These are phyloP conservation scores for Nelumbo lutea DNA, from an alignment of 164 flowering plant genomes.

Conservation along the genomic window DNA sequence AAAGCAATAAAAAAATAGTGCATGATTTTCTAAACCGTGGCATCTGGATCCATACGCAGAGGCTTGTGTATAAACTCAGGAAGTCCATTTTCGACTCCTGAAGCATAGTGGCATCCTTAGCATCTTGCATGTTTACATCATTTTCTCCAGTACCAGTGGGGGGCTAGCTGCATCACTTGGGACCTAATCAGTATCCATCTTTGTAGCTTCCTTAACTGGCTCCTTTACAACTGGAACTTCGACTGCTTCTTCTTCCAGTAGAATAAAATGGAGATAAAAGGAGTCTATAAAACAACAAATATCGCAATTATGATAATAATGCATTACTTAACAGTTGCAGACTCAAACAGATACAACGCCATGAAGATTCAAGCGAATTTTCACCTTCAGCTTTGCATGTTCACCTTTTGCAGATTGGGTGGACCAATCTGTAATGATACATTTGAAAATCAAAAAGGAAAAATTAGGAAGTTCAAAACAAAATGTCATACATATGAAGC, in stretches of 20 bases:
- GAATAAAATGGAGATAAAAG: constrained; percentile 7
- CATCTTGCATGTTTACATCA: constrained; percentile 28
- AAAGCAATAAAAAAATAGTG: no score
- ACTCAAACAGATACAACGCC: constrained; percentile 41
- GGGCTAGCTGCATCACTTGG: constrained; percentile 3
- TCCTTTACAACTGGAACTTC: constrained; percentile 27
- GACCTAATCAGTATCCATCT: constrained; percentile 26
- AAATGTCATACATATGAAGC: neutral
- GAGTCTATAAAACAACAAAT: neutral
- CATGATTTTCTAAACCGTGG: no score
- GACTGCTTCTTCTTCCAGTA: constrained; percentile 27
- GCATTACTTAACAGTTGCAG: constrained; percentile 53
- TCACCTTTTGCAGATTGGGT: constrained; percentile 57
- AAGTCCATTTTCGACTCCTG: constrained; percentile 23
- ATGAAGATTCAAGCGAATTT: no score
- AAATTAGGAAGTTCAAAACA: neutral
- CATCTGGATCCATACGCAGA: no score
- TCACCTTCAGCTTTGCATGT: constrained; percentile 41
- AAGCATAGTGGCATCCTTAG: constrained; percentile 9
- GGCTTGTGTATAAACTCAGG: constrained; percentile 15
- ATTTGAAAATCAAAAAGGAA: neutral
- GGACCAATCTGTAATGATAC: constrained; percentile 51
- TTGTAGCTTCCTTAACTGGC: constrained; percentile 9
- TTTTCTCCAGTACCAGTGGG: constrained; percentile 12
- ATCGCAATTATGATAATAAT: neutral